Conservation (phyloP, 768 basidiomycete genomes). For the Lentinus brumalis region DNA sequence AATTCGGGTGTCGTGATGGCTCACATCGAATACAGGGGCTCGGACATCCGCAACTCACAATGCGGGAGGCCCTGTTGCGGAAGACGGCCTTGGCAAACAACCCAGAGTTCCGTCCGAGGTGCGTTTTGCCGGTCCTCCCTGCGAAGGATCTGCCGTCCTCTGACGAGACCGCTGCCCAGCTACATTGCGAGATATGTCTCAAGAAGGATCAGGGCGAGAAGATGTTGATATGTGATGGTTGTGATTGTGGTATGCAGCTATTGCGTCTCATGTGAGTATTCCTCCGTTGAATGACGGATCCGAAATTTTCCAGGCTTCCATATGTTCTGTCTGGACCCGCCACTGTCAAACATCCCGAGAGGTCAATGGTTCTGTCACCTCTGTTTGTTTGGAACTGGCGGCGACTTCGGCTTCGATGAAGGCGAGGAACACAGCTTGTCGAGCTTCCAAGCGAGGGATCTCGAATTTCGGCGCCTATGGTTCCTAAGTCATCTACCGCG, state of each 20-base stretch:
- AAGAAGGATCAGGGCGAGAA: constrained; percentile 86
- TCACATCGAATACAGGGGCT: constrained; percentile 7
- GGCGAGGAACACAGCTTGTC: constrained; percentile 93
- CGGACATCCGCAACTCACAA: constrained; percentile 14
- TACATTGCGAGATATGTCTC: constrained; percentile 92
- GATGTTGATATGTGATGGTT: constrained; percentile 91
- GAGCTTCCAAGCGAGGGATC: constrained; percentile 89
- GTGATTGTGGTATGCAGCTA: constrained; percentile 65
- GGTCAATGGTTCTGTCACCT: constrained; percentile 96
- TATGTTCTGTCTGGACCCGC: constrained; percentile 95
- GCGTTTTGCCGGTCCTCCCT: constrained; percentile 18
- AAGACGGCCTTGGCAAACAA: constrained; percentile 1
- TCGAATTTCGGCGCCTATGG: constrained; percentile 88
- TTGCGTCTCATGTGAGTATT: neutral
- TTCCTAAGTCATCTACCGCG: constrained; percentile 75
- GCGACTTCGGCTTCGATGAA: constrained; percentile 97
- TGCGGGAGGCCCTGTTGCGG: neutral
- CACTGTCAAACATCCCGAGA: constrained; percentile 80
- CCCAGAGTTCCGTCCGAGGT: constrained; percentile 14
- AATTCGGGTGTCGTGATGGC: constrained; percentile 1
- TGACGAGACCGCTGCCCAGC: constrained; percentile 39
- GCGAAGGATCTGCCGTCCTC: neutral
- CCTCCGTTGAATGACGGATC: neutral
- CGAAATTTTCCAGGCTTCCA: constrained; percentile 71
- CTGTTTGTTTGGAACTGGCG: constrained; percentile 88